phyloP scores from a whole-genome alignment of 805 yeast species.

The Pichia scutulata region DNA sequence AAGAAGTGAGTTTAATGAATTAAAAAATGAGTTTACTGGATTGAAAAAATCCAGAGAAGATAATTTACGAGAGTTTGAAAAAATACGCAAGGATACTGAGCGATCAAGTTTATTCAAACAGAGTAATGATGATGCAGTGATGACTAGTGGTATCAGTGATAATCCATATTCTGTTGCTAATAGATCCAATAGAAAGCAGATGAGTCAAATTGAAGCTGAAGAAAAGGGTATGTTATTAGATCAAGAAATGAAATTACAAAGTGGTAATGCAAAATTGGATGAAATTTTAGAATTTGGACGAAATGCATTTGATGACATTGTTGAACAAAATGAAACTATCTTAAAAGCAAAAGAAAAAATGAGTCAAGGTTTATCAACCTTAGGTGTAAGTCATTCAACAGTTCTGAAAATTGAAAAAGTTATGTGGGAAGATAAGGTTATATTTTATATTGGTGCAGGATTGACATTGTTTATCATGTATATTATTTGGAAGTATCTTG shows the following conservation, averaged over 20 bases:
- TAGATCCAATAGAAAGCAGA: slow-evolving; percentile 6
- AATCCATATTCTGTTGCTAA: slow-evolving; percentile 40
- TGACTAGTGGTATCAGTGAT: slow-evolving; percentile 24
- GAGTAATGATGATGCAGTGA: slow-evolving; percentile 14
- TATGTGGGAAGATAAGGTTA: slow-evolving; percentile 77
- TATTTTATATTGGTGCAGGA: slow-evolving; percentile 70
- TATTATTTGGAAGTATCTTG: slow-evolving; percentile 55
- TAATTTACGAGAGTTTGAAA: slow-evolving; percentile 36
- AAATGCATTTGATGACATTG: slow-evolving; percentile 74
- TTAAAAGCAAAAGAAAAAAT: slow-evolving; percentile 54
- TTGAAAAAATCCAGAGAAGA: slow-evolving; percentile 52
- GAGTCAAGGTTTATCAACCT: slow-evolving; percentile 61
- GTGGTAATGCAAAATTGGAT: slow-evolving; percentile 79
- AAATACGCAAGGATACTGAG: slow-evolving; percentile 31
- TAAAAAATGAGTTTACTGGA: slow-evolving; percentile 42
- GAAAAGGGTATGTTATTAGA: slow-evolving; percentile 68
- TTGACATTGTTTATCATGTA: slow-evolving; percentile 60
- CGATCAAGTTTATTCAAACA: slow-evolving; percentile 29
- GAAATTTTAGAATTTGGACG: slow-evolving; percentile 87
- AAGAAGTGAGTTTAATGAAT: slow-evolving; percentile 38
- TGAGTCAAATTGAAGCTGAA: slow-evolving; percentile 27
- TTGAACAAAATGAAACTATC: slow-evolving; percentile 73
- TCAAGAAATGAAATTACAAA: slow-evolving; percentile 42
- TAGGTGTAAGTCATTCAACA: slow-evolving; percentile 83
- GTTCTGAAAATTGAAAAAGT: slow-evolving; percentile 72